Conservation (phyloP, 2,329 filamentous ascomycete species). For the Penicillium sp. region DNA sequence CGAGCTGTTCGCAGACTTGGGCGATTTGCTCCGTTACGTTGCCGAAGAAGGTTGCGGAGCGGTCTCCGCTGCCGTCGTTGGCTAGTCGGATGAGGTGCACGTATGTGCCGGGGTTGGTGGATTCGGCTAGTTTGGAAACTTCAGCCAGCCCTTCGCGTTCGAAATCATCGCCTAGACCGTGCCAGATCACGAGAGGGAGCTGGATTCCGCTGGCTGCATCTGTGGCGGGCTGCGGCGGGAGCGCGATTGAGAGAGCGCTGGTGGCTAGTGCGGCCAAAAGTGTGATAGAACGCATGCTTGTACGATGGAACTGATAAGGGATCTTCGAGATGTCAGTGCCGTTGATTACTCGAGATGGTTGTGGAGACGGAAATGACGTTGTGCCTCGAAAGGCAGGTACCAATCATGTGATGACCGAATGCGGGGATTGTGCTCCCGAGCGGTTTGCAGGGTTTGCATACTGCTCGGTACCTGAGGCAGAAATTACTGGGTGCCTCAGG, state of each 20-base stretch:
- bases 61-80: constrained; percentile 66
- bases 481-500: too few species aligned
- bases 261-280: constrained; percentile 21
- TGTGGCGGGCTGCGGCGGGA: constrained; percentile 16
- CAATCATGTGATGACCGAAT: constrained; percentile 15
- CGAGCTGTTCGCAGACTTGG: constrained; percentile 73
- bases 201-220: constrained; percentile 46
- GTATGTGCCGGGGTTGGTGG: constrained; percentile 76
- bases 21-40: constrained; percentile 78
- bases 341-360: constrained; percentile 5
- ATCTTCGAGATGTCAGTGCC: neutral
- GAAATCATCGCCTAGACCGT: constrained; percentile 70
- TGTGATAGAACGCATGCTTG: constrained; percentile 11
- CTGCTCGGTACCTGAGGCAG: too few species aligned
- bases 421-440: too few species aligned
- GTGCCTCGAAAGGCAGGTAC: neutral
- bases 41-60: constrained; percentile 82
- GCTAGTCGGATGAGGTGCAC: constrained; percentile 75
- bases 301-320: neutral
- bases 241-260: constrained; percentile 15
- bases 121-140: constrained; percentile 69
- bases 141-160: constrained; percentile 69
- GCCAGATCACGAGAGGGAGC: constrained; percentile 91
- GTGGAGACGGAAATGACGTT: constrained; percentile 6
- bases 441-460: too few species aligned